Conservation (phyloP, 768 basidiomycete species). For the Lentinula lateritia region DNA sequence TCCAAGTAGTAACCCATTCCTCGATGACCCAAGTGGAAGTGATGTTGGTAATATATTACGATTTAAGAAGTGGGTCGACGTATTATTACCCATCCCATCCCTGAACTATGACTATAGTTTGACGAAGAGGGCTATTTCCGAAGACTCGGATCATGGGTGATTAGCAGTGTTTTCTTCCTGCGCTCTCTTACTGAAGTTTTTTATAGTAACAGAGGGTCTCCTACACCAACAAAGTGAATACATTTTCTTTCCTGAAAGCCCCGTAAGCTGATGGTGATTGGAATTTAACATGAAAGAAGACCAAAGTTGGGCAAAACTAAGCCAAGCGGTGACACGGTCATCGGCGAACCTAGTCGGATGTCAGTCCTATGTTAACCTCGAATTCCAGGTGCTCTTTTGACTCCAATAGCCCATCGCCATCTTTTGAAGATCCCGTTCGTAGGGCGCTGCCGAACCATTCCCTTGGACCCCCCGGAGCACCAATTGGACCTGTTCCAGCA, state of each 20-base stretch:
- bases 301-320: neutral
- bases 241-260: neutral
- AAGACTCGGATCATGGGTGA: neutral
- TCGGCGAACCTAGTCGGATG: neutral
- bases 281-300: neutral
- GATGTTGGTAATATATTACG: constrained; percentile 1
- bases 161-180: neutral
- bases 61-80: neutral
- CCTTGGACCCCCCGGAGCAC: neutral
- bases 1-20: neutral
- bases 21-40: neutral
- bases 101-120: neutral
- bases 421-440: neutral
- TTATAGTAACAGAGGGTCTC: neutral
- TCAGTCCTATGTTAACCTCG: neutral
- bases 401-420: neutral
- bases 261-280: neutral
- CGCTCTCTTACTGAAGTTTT: neutral
- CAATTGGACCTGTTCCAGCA: neutral
- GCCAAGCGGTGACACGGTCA: neutral
- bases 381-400: neutral
- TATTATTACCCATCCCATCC: neutral
- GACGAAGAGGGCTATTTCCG: neutral
- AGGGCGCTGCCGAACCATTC: neutral
- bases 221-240: neutral